Evolutionary conservation across 805 yeast species (phyloP).

Genomic region (Pichia deserticola): DNA sequence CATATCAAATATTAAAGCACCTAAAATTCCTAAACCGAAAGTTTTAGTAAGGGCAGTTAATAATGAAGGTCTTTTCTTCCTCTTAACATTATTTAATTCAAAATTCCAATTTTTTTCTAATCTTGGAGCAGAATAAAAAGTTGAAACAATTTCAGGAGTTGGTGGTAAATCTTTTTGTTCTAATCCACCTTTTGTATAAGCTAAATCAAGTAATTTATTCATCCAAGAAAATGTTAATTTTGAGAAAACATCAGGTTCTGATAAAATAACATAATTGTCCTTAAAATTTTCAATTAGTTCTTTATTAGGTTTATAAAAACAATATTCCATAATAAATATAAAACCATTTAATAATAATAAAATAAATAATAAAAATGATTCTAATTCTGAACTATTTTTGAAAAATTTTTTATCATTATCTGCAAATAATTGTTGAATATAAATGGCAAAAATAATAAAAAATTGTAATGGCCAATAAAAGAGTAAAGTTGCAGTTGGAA

Average conservation of each 20-base stretch:
- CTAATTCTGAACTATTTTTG: constrained; percentile 1
- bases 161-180: constrained; percentile 35
- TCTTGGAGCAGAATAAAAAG: constrained; percentile 26
- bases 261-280: constrained; percentile 18
- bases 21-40: constrained; percentile 31
- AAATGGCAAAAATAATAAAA: constrained; percentile 9
- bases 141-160: constrained; percentile 33
- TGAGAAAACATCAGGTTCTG: constrained; percentile 57
- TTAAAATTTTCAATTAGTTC: constrained; percentile 30
- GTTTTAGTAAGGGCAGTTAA: constrained; percentile 31
- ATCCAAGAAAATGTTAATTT: constrained; percentile 84
- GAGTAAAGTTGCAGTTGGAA: constrained; percentile 33
- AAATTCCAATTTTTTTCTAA: constrained; percentile 29
- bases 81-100: constrained; percentile 13
- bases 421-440: constrained; percentile 28
- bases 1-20: constrained; percentile 32
- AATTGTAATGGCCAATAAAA: constrained; percentile 34
- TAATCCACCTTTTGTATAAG: constrained; percentile 34
- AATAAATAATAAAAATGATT: constrained; percentile 21
- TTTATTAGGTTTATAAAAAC: constrained; percentile 31
- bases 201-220: constrained; percentile 74
- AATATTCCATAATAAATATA: constrained; percentile 34
- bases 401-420: constrained; percentile 9
- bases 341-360: constrained; percentile 25
- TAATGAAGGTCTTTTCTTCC: constrained; percentile 19